Evolutionary conservation across 352 stramenopile genomes (phyloP), one percentile per base, ranked within the genome.

Genomic region (Pythium dissotocum): DNA sequence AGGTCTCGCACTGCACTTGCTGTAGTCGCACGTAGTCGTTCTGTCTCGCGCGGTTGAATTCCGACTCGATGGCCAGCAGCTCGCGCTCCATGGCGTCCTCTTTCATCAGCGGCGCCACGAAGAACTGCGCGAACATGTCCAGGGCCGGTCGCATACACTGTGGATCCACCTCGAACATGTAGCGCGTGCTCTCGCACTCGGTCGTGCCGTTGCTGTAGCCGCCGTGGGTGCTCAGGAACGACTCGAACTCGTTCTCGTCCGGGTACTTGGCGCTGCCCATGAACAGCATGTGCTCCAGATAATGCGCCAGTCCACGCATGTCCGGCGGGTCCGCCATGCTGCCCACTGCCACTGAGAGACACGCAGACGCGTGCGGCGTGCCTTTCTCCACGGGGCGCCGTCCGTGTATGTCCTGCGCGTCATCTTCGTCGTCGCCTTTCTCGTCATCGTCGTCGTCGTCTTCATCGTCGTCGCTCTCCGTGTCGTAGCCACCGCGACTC

Each of bases 201-300:
- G 90, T 97, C 46, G 79, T 84, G 6, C 89, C 91, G 72, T 97
- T 97, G 72, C 71, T 87, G 58, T 77, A 85, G 30, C 91, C 90
- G 10, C 90, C 91, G 61, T 93, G 73, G 7, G 70, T 52, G 36
- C 62, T 82, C 32, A 97, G 72, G 65, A 89, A 96, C n/a, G 72
- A 46, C 61, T 94, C 87, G 70, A 94, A 97, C 59, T 72, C 81
- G 73, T 97, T 96, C 67, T 97, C 90, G 46, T 91, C 82, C 13
- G 89, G 90, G 74, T 93, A 97, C 60, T 94, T 95, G 30, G 65
- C 51, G 44, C 76, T 91, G 21, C 92, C 95, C 91, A 98, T 98
- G 72, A 98, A 98, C 18, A 98, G 82, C 95, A 98, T 98, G 78
- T 98, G 95, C 82, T 98, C 95, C 51, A 98, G 76, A 61, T 97